Evolutionary conservation across 352 stramenopile genomes (phyloP).

Genomic region (Globisporangium abappressorium): DNA sequence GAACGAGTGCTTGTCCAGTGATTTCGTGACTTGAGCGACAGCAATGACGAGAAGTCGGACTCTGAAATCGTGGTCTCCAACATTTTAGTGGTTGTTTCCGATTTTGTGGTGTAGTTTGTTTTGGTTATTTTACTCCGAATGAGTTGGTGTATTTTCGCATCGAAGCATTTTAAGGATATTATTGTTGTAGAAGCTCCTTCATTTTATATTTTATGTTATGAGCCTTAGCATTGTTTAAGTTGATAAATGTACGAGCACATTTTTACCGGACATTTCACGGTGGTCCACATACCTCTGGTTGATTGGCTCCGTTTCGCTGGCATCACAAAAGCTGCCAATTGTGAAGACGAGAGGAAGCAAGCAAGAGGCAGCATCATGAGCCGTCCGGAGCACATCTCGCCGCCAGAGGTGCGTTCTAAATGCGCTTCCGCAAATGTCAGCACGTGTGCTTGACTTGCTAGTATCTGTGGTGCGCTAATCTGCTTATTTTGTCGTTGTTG

Average conservation of each 20-base stretch:
- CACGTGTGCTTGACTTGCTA: neutral
- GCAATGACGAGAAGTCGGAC: no score
- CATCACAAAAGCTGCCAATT: conserved; percentile 8
- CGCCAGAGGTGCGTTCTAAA: conserved; percentile 58
- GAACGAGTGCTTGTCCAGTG: no score
- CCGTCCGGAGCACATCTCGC: conserved; percentile 83
- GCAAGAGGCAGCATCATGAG: conserved; percentile 47
- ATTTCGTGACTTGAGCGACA: no score
- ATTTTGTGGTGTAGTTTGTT: no score
- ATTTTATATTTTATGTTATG: no score
- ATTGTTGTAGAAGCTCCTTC: no score
- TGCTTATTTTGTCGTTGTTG: neutral
- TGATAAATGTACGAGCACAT: neutral
- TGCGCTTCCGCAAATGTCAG: neutral
- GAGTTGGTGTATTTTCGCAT: no score
- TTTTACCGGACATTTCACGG: neutral
- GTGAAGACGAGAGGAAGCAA: neutral
- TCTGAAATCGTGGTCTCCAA: no score
- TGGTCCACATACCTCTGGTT: conserved; percentile 1
- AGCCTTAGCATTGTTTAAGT: no score
- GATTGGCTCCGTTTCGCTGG: conserved; percentile 27
- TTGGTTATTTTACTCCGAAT: no score
- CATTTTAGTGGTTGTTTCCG: no score
- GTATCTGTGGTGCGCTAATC: neutral
- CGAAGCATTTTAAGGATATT: no score